Evolutionary conservation across 768 basidiomycete species (phyloP), one percentile per base, ranked within the genome.

Genomic region (Leucocoprinus leucothites): DNA sequence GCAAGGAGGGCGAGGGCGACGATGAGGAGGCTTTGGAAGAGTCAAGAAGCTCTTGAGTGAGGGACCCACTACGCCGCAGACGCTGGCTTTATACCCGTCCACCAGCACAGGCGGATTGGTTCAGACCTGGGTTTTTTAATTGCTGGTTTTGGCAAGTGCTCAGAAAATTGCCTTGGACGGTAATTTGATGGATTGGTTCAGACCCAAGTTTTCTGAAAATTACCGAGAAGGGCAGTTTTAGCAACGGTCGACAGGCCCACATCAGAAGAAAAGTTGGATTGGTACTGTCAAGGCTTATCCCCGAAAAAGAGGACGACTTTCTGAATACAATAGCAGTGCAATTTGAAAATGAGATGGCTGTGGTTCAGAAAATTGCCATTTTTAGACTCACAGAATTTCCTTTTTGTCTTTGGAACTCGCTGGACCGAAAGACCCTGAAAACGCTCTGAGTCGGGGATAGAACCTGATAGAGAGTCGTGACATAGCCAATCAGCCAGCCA

Each of bases 171-270:
- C 52, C 16, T 36, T 35, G 35, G 25, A 36, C 9, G 24, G 52
- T 25, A 53, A 40, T 38, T 46, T 53, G 52, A 45, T 46, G 52
- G 44, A 53, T 53, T 46, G 52, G 52, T 40, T 38, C 24, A 18
- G 44, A 53, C 44, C 42, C 42, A 31, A 19, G 18, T 53, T 53
- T 46, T 25, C 9, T 14, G n/a, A 46, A 53, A 53, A 46, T 53
- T 53, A 24, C 52, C 8, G 24, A 43, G 22, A 36, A 53, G 36
- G 43, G 52, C 24, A 53, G 24, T 3, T 31, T 36, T 36, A 16
- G n/a, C 21, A 21, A 46, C 34, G 22, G 24, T 36, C 14, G 52
- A 16, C 34, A 36, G 42, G 28, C 42, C 25, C 31, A 53, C 42
- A 13, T 38, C 52, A 45, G 24, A 38, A 53, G 13, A 46, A 38